Conservation (phyloP, 2,329 filamentous ascomycete species). For the Aspergillus sp. region DNA sequence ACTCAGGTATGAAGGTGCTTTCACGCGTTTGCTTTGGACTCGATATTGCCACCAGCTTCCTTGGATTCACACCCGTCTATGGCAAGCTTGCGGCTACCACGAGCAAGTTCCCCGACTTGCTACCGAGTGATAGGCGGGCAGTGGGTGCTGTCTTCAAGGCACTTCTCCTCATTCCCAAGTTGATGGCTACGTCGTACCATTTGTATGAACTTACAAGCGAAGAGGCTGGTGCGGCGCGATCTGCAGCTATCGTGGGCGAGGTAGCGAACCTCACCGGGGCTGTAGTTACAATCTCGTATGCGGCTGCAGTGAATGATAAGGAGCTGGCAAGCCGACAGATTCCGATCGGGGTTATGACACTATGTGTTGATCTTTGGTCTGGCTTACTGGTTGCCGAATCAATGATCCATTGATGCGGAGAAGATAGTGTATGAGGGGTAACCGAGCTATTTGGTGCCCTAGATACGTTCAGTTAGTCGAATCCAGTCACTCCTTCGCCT, state of each 20-base stretch:
- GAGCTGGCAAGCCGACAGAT: slow-evolving; percentile 4
- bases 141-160: background rate
- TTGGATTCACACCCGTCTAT: background rate
- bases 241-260: slow-evolving; percentile 15
- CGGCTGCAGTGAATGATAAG: slow-evolving; percentile 9
- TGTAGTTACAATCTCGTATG: slow-evolving; percentile 3
- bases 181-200: slow-evolving; percentile 1
- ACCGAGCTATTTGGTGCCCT: no score
- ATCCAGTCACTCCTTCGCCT: no score
- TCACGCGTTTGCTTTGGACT: background rate
- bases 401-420: background rate
- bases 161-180: background rate
- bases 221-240: background rate
- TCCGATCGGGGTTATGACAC: slow-evolving; percentile 1
- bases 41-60: background rate
- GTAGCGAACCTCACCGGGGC: slow-evolving; percentile 6
- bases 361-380: background rate
- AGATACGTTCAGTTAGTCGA: no score
- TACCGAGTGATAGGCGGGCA: background rate
- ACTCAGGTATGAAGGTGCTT: background rate
- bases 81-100: background rate
- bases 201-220: slow-evolving; percentile 9
- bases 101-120: background rate
- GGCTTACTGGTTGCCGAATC: slow-evolving; percentile 9
- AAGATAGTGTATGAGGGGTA: no score